Percentiles rank a stretch among this genome's conserved stretches.
These are phyloP conservation scores for Phyllosticta citrichinensis DNA, from an alignment of 2,329 filamentous ascomycete genomes.

Conservation along the genomic window DNA sequence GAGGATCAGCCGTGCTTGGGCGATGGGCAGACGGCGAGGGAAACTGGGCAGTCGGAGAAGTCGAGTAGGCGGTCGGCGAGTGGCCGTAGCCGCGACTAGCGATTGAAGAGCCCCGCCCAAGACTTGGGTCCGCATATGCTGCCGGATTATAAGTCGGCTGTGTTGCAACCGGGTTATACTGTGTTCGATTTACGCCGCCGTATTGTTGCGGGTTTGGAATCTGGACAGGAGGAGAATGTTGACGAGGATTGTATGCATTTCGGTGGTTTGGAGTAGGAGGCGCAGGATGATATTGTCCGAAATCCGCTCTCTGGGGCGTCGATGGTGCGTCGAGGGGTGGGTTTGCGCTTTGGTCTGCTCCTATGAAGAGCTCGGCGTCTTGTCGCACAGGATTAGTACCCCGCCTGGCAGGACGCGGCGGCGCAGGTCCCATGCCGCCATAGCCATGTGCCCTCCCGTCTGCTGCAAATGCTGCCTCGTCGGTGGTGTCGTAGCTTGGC, in stretches of 20 bases:
- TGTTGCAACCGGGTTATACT: constrained; percentile 20
- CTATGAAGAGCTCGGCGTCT: constrained; percentile 55
- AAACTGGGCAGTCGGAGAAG: constrained; percentile 12
- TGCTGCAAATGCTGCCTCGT: constrained; percentile 50
- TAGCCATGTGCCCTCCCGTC: constrained; percentile 30
- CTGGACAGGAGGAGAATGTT: constrained; percentile 40
- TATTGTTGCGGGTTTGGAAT: constrained; percentile 57
- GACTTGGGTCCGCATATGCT: constrained; percentile 30
- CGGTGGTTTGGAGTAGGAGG: constrained; percentile 20
- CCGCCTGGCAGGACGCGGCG: constrained; percentile 13
- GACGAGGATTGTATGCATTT: constrained; percentile 51
- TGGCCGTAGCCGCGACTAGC: constrained; percentile 27
- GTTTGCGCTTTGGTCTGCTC: constrained; percentile 18
- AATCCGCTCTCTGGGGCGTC: constrained; percentile 26
- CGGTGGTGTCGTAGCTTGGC: constrained; percentile 66
- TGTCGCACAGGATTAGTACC: constrained; percentile 27
- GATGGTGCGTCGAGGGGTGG: constrained; percentile 16
- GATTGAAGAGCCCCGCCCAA: constrained; percentile 17
- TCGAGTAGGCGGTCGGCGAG: constrained; percentile 20
- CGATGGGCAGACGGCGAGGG: neutral
- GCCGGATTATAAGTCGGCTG: constrained; percentile 37
- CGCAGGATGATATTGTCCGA: constrained; percentile 42
- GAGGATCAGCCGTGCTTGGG: neutral
- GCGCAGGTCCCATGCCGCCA: constrained; percentile 13
- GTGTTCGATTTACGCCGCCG: constrained; percentile 25